Evolutionary conservation across 768 basidiomycete genomes (phyloP), one percentile per base, ranked within the genome.

Genomic region (Rhodotorula sphaerocarpa): DNA sequence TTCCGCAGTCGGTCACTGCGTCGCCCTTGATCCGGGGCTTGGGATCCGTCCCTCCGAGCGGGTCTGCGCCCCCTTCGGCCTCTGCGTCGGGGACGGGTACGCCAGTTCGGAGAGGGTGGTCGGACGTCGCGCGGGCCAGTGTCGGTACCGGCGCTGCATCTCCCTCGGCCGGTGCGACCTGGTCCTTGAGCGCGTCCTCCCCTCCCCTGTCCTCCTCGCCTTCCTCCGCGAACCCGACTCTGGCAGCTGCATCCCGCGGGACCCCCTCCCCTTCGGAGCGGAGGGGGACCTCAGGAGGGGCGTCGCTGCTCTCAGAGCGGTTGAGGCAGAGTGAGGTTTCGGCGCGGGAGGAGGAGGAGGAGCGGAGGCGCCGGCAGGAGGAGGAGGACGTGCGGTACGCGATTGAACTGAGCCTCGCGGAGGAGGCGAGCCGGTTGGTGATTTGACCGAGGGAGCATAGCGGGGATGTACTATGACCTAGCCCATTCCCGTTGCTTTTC

Each of bases 311-410:
- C 5, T 23, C 65, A 0, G 60, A 54, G 23, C 65, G 62, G 39
- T 46, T 66, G 34, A 18, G 48, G 0, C 6, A 23, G 9, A 57
- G 58, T 23, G 34, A 53, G 27, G 2, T 21, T 9, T 31, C 31
- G 9, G 46, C 36, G 41, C 39, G 36, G 20, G 51, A 47, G 33
- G 59, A 50, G 5, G 59, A 36, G 31, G 50, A n/a, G 27, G 23
- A 33, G 25, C n/a, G 58, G 21, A 4, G 60, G 31, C 6, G 14
- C 28, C 28, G 33, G 45, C 25, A 55, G 42, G 66, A 67, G 51
- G 48, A 57, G 46, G 66, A 67, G 47, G 66, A 67, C 31, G 12
- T 67, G 39, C 23, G 39, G 31, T 56, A 57, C 25, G 66, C 61
- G n/a, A 36, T 67, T 15, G 66, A 59, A 44, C 25, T 67, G 31